Base-by-base conservation (phyloP, 768 basidiomycete species). In the Amanita rimosa region DNA sequence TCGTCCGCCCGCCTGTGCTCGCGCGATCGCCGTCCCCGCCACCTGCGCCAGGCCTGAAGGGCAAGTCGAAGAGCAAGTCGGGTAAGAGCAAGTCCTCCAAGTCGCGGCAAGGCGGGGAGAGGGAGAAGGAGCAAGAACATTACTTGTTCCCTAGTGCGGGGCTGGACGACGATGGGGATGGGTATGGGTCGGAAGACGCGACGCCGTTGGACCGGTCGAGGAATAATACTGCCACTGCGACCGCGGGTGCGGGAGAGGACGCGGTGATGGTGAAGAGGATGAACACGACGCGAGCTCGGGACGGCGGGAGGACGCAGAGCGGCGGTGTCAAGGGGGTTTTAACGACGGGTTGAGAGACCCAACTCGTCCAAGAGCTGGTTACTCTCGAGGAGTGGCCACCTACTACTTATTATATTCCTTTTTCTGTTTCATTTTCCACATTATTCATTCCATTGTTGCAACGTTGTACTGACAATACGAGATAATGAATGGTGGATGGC, bases 291-390 rank as follows among this genome's bases (percentile, higher is more conserved):
- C 75, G 83, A 36, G 87, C 81, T 42, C 71, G 85, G 50, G 84
- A 89, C 62, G 86, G 87, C 2, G 87, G 87, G 34, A 69, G 86
- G 55, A 90, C 87, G 53, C 84, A 87, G 67, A 90, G 86, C 57
- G 86, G 86, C 1, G 87, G 87, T n/a, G 84, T 90, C 26, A 82
- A 78, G 58, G 87, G 83, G 9, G 71, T 88, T 41, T 62, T 81
- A 60, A 73, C 75, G 54, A 31, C 31, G 67, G 75, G 35, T 22
- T n/a, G 16, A 41, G 17, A 5, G 7, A 1, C 7, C 26, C 2
- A 4, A 7, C 9, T 2, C 29, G 1, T 11, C 0, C 29, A 29
- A 29, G 29, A 38, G 3, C 4, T 16, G 4, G 10, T 16, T 16
- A 2, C 38, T 11, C 17, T 39, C 38, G 11, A 31, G 4, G 31